Evolutionary conservation across 1,284 basidiomycete species (phyloP).

Genomic region (Anthracocystis panici-leucophaei): DNA sequence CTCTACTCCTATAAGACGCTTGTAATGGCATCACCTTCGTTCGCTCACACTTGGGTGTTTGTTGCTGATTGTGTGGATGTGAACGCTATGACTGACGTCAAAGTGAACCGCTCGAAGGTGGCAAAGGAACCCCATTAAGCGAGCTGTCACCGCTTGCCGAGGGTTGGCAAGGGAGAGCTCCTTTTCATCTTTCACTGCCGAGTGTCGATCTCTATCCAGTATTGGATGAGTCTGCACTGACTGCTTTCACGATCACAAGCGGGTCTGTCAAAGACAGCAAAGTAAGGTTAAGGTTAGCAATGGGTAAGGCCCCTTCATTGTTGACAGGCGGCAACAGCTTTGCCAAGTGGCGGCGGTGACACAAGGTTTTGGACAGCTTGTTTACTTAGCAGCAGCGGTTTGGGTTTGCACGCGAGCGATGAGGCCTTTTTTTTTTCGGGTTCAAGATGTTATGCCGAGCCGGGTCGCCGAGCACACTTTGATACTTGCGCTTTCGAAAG

Average conservation of each 20-base stretch:
- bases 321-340: background rate
- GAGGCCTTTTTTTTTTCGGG: background rate
- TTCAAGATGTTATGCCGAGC: conserved; percentile 2
- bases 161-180: background rate
- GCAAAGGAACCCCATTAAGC: conserved; percentile 6
- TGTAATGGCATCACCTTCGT: background rate
- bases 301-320: background rate
- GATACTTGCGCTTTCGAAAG: background rate
- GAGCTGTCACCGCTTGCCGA: conserved; percentile 23
- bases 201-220: background rate
- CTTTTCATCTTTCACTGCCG: no score
- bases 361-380: conserved; percentile 13
- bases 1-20: background rate
- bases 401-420: background rate
- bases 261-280: no score
- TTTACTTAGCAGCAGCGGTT: background rate
- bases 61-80: background rate
- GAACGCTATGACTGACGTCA: background rate
- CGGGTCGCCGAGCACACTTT: no score
- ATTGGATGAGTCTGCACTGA: no score
- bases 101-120: background rate
- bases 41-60: background rate
- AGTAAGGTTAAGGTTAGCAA: no score
- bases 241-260: no score
- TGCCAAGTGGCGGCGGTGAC: background rate